These are phyloP conservation scores for Phialemoniopsis sp. DNA, from an alignment of 2,329 filamentous ascomycete species.

Conservation along the genomic window DNA sequence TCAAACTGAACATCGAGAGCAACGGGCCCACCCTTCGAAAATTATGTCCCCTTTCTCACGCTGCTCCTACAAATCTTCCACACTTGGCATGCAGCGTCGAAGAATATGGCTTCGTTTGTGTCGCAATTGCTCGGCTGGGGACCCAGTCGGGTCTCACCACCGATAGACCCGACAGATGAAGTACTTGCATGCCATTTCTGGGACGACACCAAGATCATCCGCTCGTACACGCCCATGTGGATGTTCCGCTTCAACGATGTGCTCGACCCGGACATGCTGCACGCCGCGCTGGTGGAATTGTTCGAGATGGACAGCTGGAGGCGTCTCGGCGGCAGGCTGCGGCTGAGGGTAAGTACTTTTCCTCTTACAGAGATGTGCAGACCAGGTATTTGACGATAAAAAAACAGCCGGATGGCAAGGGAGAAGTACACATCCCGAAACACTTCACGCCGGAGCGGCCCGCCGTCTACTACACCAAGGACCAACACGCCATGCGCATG, in stretches of 20 bases:
- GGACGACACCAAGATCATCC: too few relatives aligned
- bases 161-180: too few relatives aligned
- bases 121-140: too few relatives aligned
- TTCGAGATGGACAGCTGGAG: conserved; percentile 39
- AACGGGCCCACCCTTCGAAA: too few relatives aligned
- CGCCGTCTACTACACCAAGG: conserved; percentile 33
- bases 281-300: conserved; percentile 26
- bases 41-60: too few relatives aligned
- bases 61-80: too few relatives aligned
- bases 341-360: conserved; percentile 23
- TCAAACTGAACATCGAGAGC: too few relatives aligned
- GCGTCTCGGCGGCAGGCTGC: conserved; percentile 38
- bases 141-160: too few relatives aligned
- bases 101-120: too few relatives aligned
- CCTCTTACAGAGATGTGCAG: background rate
- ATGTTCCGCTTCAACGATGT: conserved; percentile 38
- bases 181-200: too few relatives aligned
- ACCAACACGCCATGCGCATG: conserved; percentile 26
- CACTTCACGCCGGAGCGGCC: conserved; percentile 26
- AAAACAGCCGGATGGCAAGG: conserved; percentile 11
- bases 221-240: conserved; percentile 24
- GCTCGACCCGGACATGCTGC: conserved; percentile 34
- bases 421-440: conserved; percentile 26
- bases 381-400: background rate
- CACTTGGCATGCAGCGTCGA: too few relatives aligned